phyloP scores from a whole-genome alignment of 2,329 filamentous ascomycete species.

The Chaetomiaceae sp. region DNA sequence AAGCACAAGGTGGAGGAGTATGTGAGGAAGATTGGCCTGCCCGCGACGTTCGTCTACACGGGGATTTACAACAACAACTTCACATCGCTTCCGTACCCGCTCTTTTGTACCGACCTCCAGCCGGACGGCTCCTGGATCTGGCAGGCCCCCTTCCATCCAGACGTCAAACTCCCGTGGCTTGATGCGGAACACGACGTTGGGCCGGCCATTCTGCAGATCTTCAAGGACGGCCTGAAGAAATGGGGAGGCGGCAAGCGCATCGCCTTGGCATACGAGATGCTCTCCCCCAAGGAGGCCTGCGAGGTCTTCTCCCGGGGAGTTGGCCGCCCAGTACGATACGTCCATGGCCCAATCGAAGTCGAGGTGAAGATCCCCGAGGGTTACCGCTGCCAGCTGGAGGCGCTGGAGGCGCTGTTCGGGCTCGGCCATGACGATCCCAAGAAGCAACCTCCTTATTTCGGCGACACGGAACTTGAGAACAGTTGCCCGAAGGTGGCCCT shows the following conservation, averaged over 20 bases:
- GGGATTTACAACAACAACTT: slow-evolving; percentile 99
- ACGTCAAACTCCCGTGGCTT: slow-evolving; percentile 87
- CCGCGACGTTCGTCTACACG: slow-evolving; percentile 89
- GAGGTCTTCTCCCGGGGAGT: slow-evolving; percentile 74
- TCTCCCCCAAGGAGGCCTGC: slow-evolving; percentile 80
- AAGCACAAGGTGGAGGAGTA: slow-evolving; percentile 95
- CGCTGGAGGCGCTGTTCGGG: slow-evolving; percentile 56
- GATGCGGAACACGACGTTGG: slow-evolving; percentile 96
- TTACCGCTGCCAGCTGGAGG: slow-evolving; percentile 82
- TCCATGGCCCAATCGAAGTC: slow-evolving; percentile 73
- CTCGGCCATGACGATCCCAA: slow-evolving; percentile 46
- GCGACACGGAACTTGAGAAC: slow-evolving; percentile 51
- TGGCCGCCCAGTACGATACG: slow-evolving; percentile 72
- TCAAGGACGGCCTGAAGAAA: slow-evolving; percentile 84
- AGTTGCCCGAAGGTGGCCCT: slow-evolving; percentile 71
- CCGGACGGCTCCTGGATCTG: slow-evolving; percentile 82
- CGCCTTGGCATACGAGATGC: slow-evolving; percentile 83
- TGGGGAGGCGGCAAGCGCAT: slow-evolving; percentile 74
- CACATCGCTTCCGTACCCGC: slow-evolving; percentile 82
- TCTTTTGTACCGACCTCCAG: slow-evolving; percentile 92
- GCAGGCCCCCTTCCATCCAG: slow-evolving; percentile 89
- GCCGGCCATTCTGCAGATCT: slow-evolving; percentile 84
- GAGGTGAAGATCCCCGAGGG: slow-evolving; percentile 81
- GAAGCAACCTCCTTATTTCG: slow-evolving; percentile 62
- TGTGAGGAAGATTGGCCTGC: slow-evolving; percentile 73